These are phyloP conservation scores for Pseudopithomyces maydicus DNA, from an alignment of 2,329 filamentous ascomycete genomes.

Conservation along the genomic window DNA sequence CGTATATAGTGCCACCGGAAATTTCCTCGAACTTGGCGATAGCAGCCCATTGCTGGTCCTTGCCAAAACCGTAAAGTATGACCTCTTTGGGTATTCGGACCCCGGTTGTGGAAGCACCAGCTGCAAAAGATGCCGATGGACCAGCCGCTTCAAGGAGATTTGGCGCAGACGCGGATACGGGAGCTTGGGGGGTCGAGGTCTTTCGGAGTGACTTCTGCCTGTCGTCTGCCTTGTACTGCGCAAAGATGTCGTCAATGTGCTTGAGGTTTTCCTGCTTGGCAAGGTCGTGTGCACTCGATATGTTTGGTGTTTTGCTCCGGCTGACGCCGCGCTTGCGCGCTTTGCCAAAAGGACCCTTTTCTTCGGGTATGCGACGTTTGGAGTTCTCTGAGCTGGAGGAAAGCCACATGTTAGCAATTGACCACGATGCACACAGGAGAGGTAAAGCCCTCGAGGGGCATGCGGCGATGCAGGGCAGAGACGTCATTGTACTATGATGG, in stretches of 20 bases:
- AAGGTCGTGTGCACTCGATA: slow-evolving; percentile 62
- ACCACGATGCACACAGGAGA: neutral
- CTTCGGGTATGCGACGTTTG: slow-evolving; percentile 60
- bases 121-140: slow-evolving; percentile 31
- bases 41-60: slow-evolving; percentile 75
- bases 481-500: neutral
- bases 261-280: slow-evolving; percentile 50
- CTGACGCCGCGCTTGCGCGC: slow-evolving; percentile 52
- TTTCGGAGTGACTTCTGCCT: slow-evolving; percentile 33
- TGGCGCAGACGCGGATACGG: slow-evolving; percentile 36
- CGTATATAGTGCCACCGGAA: slow-evolving; percentile 79
- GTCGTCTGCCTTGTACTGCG: slow-evolving; percentile 36
- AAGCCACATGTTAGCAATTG: slow-evolving; percentile 19
- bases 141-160: slow-evolving; percentile 39
- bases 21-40: slow-evolving; percentile 87
- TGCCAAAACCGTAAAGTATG: slow-evolving; percentile 81
- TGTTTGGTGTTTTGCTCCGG: slow-evolving; percentile 62
- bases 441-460: neutral
- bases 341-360: slow-evolving; percentile 67
- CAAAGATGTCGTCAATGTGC: slow-evolving; percentile 55
- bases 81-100: slow-evolving; percentile 73
- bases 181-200: slow-evolving; percentile 24
- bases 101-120: slow-evolving; percentile 41
- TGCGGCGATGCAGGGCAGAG: neutral
- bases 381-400: slow-evolving; percentile 47